Evolutionary conservation across 2,329 filamentous ascomycete species (phyloP), one percentile per base, ranked within the genome.

Genomic region (Fusarium compactum): DNA sequence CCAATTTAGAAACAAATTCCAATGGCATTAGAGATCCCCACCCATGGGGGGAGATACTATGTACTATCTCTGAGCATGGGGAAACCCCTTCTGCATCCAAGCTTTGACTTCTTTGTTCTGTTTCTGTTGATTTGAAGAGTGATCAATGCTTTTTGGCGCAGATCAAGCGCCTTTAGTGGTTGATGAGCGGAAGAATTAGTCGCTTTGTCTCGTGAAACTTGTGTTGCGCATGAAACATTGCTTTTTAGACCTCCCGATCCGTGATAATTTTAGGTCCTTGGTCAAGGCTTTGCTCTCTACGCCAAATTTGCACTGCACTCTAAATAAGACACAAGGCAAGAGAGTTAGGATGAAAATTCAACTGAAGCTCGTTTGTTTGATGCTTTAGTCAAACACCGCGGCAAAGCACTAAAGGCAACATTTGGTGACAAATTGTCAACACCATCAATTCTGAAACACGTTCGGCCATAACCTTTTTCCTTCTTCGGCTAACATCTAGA

Each of bases 401-500:
- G 41, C 51, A 1, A 29, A 29, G 27, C 27, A 29, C 32, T 38
- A 38, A 1, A 18, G 32, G 32, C 34, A 4, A 38, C 34, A 34
- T 29, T 1, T 29, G 11, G 11, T 29, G 27, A 29, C 4, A 29
- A 27, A 6, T n/a, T 12, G 34, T 43, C 18, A n/a, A 41, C 62
- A 65, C 63, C 48, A 52, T 62, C 38, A 34, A 48, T 12, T 66
- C 45, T 66, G 63, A 66, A 66, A 66, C 63, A 30, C 32, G 44
- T 25, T 29, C 15, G 43, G 38, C n/a, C 15, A 12, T 44, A 41
- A 45, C 29, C 56, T 54, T 34, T 57, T 47, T 14, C 20, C 18
- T 18, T 27, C 27, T 29, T 29, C 50, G 22, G 10, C 40, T 8
- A 27, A 47, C 11, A 22, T 43, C 24, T 20, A 24, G 40, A 14